Conservation (phyloP, 352 stramenopile species). For the Phytophthora vignae region DNA sequence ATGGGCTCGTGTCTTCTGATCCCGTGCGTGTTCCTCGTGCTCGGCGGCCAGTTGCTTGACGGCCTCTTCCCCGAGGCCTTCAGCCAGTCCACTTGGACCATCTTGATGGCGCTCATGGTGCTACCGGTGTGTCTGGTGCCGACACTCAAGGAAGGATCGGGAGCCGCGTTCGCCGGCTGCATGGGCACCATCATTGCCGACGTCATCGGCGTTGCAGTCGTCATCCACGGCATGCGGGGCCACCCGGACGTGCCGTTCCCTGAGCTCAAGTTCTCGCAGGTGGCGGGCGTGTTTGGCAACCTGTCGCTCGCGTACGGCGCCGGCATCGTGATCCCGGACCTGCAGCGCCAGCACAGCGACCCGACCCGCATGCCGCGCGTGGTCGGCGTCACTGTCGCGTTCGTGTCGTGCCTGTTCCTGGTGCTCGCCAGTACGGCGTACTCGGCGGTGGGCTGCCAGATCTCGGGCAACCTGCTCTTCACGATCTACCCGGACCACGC, state of each 20-base stretch:
- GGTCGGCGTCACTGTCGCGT: constrained; percentile 56
- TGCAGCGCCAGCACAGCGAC: constrained; percentile 70
- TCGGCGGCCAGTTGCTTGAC: constrained; percentile 58
- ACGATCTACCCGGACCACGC: constrained; percentile 58
- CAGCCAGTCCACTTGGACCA: constrained; percentile 62
- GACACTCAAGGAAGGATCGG: constrained; percentile 71
- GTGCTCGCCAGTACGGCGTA: constrained; percentile 54
- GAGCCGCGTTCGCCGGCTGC: constrained; percentile 63
- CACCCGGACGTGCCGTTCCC: constrained; percentile 55
- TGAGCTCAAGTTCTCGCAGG: constrained; percentile 57
- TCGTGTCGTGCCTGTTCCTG: constrained; percentile 65
- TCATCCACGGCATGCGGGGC: constrained; percentile 63
- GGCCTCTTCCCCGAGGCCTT: constrained; percentile 62
- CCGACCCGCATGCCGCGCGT: constrained; percentile 71
- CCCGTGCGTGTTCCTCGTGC: constrained; percentile 66
- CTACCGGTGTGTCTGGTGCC: constrained; percentile 63
- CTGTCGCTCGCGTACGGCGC: constrained; percentile 70
- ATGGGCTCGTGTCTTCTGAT: constrained; percentile 66
- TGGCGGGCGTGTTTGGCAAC: constrained; percentile 68
- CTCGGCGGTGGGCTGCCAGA: constrained; percentile 69
- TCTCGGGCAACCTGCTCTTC: constrained; percentile 74
- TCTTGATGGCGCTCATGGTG: constrained; percentile 65
- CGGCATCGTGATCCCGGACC: constrained; percentile 67
- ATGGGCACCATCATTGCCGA: constrained; percentile 70
- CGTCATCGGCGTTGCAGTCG: constrained; percentile 52